These are phyloP conservation scores for Claviceps capensis DNA, from an alignment of 2,329 filamentous ascomycete genomes.

Conservation along the genomic window DNA sequence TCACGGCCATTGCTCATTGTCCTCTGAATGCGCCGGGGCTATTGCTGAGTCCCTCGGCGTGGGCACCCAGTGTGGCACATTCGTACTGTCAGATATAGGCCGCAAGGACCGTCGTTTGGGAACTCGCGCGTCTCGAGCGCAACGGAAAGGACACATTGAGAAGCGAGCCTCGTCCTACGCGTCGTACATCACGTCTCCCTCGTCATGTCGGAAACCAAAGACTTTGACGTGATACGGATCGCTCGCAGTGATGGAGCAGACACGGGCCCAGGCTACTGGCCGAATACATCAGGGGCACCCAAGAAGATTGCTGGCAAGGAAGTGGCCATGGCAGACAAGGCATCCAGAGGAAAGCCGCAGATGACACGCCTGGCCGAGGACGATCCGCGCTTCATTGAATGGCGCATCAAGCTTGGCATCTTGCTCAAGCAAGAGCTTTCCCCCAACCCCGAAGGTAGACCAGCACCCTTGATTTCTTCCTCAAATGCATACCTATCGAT, in stretches of 20 bases:
- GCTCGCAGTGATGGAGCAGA: constrained; percentile 33
- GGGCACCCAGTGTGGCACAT: not conserved
- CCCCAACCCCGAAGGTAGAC: constrained; percentile 25
- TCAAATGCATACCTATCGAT: too few relatives aligned
- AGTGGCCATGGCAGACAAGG: constrained; percentile 17
- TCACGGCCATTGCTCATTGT: not conserved
- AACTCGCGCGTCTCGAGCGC: not conserved
- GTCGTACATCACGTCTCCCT: too few relatives aligned
- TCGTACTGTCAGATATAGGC: not conserved
- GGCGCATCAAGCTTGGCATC: constrained; percentile 31
- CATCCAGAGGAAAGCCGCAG: constrained; percentile 26
- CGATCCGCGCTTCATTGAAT: constrained; percentile 30
- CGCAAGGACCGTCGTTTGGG: not conserved
- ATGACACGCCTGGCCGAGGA: constrained; percentile 29
- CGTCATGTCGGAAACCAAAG: constrained; percentile 21
- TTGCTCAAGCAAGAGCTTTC: constrained; percentile 31
- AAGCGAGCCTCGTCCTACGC: not conserved
- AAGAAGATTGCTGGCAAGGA: constrained; percentile 25
- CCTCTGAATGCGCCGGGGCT: not conserved
- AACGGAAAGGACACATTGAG: not conserved
- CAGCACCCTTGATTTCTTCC: not conserved
- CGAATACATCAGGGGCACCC: constrained; percentile 15
- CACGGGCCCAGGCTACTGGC: constrained; percentile 31
- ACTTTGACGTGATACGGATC: constrained; percentile 28
- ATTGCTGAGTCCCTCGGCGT: not conserved